These are phyloP conservation scores for Chlamydomonas applanata DNA, from an alignment of 139 green algal species.

Conservation along the genomic window DNA sequence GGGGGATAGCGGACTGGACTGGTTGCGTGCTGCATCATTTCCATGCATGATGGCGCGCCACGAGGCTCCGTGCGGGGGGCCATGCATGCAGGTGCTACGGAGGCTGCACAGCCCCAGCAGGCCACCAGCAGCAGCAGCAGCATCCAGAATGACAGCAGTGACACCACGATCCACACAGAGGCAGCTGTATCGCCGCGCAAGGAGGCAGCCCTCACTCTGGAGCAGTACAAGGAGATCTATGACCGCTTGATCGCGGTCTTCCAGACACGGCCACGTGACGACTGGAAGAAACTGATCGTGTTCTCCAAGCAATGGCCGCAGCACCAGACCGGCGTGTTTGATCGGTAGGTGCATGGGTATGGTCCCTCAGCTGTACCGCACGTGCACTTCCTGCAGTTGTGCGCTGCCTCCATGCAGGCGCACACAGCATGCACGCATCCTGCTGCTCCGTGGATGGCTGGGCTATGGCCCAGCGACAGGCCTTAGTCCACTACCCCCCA, in stretches of 20 bases:
- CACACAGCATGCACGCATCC: too few species aligned
- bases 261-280: constrained; percentile 49
- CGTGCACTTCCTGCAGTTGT: too few species aligned
- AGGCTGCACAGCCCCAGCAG: not conserved
- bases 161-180: not conserved
- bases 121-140: not conserved
- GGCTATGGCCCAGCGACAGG: too few species aligned
- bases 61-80: not conserved
- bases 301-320: constrained; percentile 57
- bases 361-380: too few species aligned
- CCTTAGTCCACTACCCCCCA: too few species aligned
- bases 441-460: too few species aligned
- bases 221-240: constrained; percentile 59
- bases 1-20: too few species aligned
- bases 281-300: constrained; percentile 69
- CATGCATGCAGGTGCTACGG: not conserved
- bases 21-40: too few species aligned
- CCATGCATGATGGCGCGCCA: too few species aligned
- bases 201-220: constrained; percentile 40
- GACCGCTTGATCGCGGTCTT: constrained; percentile 56
- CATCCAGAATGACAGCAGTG: not conserved
- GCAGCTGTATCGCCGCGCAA: constrained; percentile 30
- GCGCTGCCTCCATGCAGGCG: not conserved
- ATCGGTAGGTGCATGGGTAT: constrained; percentile 30
- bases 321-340: constrained; percentile 51